Conservation (phyloP, 2,329 filamentous ascomycete species). For the Fusarium marasasianum region DNA sequence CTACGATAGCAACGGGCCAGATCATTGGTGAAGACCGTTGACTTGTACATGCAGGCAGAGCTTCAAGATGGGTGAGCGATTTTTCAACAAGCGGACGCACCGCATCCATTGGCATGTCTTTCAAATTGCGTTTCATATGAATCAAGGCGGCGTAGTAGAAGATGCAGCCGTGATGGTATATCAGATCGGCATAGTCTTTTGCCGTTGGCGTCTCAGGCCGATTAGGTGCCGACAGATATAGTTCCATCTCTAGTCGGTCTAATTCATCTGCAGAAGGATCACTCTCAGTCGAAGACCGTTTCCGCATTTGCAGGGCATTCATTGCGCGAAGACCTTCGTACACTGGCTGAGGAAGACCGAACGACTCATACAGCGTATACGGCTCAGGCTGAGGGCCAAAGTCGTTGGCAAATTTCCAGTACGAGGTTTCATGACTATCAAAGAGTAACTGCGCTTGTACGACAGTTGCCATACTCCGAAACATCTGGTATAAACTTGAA, state of each 20-base stretch:
- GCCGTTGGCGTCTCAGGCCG: slow-evolving; percentile 17
- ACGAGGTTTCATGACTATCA: slow-evolving; percentile 20
- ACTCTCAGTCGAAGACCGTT: neutral
- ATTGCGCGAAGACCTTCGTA: slow-evolving; percentile 35
- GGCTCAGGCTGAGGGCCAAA: slow-evolving; percentile 35
- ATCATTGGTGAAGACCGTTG: slow-evolving; percentile 39
- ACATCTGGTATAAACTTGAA: slow-evolving; percentile 39
- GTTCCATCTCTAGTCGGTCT: slow-evolving; percentile 36
- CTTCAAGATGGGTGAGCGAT: slow-evolving; percentile 34
- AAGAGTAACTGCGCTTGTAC: slow-evolving; percentile 36
- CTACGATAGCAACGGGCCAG: slow-evolving; percentile 38
- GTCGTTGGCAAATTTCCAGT: slow-evolving; percentile 36
- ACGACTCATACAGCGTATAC: slow-evolving; percentile 24
- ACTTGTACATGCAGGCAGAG: slow-evolving; percentile 16
- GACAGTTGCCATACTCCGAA: slow-evolving; percentile 36
- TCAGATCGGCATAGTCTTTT: slow-evolving; percentile 32
- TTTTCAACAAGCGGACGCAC: slow-evolving; percentile 40
- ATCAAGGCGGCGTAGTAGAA: slow-evolving; percentile 40
- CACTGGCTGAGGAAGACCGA: slow-evolving; percentile 37
- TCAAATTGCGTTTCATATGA: slow-evolving; percentile 41
- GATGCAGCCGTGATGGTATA: slow-evolving; percentile 39
- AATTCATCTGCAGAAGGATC: slow-evolving; percentile 16
- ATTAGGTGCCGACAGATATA: slow-evolving; percentile 30
- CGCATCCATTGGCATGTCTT: slow-evolving; percentile 28
- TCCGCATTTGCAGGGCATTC: slow-evolving; percentile 30